Base-by-base conservation (phyloP, 2,329 filamentous ascomycete species). In the Monosporascus sp. region DNA sequence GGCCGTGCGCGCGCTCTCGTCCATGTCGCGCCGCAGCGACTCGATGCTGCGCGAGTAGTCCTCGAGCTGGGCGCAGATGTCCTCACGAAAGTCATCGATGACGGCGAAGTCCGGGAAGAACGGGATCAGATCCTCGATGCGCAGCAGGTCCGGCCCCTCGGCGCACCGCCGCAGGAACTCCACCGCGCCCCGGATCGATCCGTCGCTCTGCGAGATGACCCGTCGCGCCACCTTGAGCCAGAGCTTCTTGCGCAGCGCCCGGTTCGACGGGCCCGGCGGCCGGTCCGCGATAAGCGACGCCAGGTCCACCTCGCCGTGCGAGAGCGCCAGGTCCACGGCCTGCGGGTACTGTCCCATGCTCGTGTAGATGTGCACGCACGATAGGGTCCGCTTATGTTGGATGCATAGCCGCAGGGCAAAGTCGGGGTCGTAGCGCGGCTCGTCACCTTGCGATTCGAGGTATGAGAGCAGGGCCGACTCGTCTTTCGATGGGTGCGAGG, bases 61-160 rank as follows among this genome's bases (percentile, higher is more conserved):
- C 71, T 99, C 94, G 1, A 99, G 80, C 1, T 95, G 94, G 0
- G 84, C 79, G 73, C 94, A 99, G 38, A 99, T 97, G 69, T 99
- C 94, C 58, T 97, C 92, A 68, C 97, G 97, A 80, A 99, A 99
- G 70, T 97, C 94, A 68, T 99, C 94, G 57, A 99, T 97, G 50
- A 97, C 89, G 24, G 97, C 91, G 67, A 99, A 99, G 69, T 99
- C 94, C 0, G 94, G 94, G 73, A 99, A 99, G 76, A 99, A 97
- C 0, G 94, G 94, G 41, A 99, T 97, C 31, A 99, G 74, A 65
- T 99, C 94, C 73, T 99, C 94, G 58, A 99, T 99, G 58, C 88
- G 87, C 48, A 99, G 82, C 14, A 97, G 79, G 56, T 97, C 91
- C 24, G 43, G 43, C 22, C 31, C 31, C 31, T 46, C 43, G 20